Evolutionary conservation across 2,329 filamentous ascomycete species (phyloP).

Genomic region (Talaromyces sp.): DNA sequence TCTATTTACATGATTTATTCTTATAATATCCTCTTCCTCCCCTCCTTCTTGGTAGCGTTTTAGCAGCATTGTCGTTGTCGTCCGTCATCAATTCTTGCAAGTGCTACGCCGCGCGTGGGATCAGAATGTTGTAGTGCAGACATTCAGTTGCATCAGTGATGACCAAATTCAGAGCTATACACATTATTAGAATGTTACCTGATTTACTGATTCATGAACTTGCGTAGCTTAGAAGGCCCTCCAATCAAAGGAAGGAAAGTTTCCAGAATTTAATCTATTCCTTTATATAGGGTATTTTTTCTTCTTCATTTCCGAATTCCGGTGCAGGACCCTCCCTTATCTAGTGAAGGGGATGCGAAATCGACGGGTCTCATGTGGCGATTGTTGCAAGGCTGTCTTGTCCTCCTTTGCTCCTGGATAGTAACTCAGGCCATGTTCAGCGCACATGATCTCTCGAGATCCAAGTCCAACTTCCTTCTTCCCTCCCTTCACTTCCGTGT

Average conservation of each 20-base stretch:
- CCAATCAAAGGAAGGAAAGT: neutral
- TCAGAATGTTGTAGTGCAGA: neutral
- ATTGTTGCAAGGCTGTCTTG: neutral
- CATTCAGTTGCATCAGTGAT: neutral
- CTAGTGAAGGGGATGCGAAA: neutral
- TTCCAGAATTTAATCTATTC: neutral
- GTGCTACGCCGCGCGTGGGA: neutral
- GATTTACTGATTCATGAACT: neutral
- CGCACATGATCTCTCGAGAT: neutral
- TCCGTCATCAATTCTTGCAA: neutral
- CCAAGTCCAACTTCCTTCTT: neutral
- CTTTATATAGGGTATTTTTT: constrained; percentile 1
- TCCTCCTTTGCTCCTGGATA: neutral
- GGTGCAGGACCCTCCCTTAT: neutral
- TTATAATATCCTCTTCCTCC: neutral
- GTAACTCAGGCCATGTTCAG: neutral
- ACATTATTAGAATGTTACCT: neutral
- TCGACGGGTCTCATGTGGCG: neutral
- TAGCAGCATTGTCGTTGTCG: neutral
- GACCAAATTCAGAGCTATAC: neutral
- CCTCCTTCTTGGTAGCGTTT: neutral
- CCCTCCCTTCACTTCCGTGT: neutral
- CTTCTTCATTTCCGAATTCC: neutral
- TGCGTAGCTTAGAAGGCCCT: neutral
- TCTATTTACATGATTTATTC: neutral